Evolutionary conservation across 31 red algal genomes (phyloP).

Genomic region (Odonthalia washingtoniensis): DNA sequence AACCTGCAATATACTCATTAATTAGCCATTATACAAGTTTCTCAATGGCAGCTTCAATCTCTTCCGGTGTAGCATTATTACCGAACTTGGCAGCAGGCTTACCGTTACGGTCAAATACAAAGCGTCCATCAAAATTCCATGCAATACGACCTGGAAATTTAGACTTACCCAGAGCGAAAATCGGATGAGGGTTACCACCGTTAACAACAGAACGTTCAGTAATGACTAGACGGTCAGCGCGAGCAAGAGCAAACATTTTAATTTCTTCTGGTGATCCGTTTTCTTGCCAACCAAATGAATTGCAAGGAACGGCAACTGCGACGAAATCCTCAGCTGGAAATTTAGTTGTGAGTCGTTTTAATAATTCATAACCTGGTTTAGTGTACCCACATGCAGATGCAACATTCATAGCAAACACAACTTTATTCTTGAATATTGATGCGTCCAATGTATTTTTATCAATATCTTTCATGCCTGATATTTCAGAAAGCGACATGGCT

Average conservation of each 20-base stretch:
- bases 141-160: conserved; percentile 53
- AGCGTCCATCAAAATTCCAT: conserved; percentile 88
- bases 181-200: conserved; percentile 56
- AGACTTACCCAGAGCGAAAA: conserved; percentile 57
- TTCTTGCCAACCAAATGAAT: conserved; percentile 76
- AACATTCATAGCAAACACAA: conserved; percentile 79
- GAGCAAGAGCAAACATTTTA: conserved; percentile 70
- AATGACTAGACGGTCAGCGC: conserved; percentile 53
- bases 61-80: conserved; percentile 46
- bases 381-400: conserved; percentile 84
- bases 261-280: conserved; percentile 69
- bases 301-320: conserved; percentile 78
- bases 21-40: no score
- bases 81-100: conserved; percentile 62
- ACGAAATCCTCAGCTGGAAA: conserved; percentile 47
- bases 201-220: conserved; percentile 71
- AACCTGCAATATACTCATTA: no score
- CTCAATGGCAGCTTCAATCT: conserved; percentile 76
- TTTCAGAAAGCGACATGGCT: conserved; percentile 4
- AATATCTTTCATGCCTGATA: conserved; percentile 60
- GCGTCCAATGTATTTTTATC: conserved; percentile 54
- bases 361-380: conserved; percentile 59
- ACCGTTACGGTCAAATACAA: conserved; percentile 65
- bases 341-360: conserved; percentile 54
- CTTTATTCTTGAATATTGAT: conserved; percentile 34